Base-by-base conservation (phyloP, 257 asterid species). In the Petrea volubilis region DNA sequence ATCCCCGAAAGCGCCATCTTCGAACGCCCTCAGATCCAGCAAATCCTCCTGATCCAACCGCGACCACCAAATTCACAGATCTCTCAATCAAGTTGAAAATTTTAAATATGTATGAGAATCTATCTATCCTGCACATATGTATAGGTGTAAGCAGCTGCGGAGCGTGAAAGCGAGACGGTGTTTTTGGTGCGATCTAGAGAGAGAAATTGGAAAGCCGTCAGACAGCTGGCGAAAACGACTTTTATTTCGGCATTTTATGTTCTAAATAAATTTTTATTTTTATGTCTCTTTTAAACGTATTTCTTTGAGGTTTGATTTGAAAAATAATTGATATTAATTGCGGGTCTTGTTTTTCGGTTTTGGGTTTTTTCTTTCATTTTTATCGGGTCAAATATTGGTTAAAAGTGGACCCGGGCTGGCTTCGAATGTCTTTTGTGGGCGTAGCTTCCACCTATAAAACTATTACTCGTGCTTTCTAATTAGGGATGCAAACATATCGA, bases 1-100 rank as follows among this genome's bases (percentile, higher is more conserved):
- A 94, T 94, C 78, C 99, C 99, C 57, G 99, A 94, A 75, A 91
- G 87, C 88, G 98, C 99, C 99, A 94, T 94, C 74, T 58, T 72
- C 56, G 36, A 23, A 41, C 71, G 64, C 49, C 67, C 78, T 78
- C 90, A 86, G 93, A 86, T 90, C 93, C 89, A 71, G 79, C 77
- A 65, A n/a, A 75, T 67, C 75, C 69, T 52, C 76, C 81, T 79
- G 93, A 89, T 87, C 93, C 88, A 79, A 79, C 78, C 79, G 74
- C 67, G 43, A 34, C n/a, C n/a, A n/a, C n/a, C 64, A 49, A 73
- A 70, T 46, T 60, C 56, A 47, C 73, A 73, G 79, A 81, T 81
- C 84, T n/a, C n/a, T 60, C 77, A 68, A 71, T 71, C 33, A 44
- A 67, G 44, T 68, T 67, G 25, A 52, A 63, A 68, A 64, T 21